A percentile compares a stretch with the other conserved stretches of the same genome.
These are phyloP conservation scores for Gnaphalium uliginosum DNA, from an alignment of 129 eudicot genomes.

Conservation along the genomic window DNA sequence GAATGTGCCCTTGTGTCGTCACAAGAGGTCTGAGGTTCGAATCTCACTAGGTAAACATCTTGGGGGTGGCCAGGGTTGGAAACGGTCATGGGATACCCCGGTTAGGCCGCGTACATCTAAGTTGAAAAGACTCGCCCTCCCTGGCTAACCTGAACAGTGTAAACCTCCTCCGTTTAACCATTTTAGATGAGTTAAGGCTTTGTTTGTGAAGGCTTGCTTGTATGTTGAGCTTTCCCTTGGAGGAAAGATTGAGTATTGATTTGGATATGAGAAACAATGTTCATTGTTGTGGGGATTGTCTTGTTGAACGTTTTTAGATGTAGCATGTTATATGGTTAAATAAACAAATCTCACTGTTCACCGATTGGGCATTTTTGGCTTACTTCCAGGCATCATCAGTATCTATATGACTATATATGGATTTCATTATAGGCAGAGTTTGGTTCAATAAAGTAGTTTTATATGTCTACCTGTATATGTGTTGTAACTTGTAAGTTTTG, in stretches of 20 bases:
- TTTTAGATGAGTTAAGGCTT: background rate
- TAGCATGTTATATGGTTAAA: background rate
- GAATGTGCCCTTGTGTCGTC: too few species aligned
- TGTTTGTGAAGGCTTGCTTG: slow-evolving; percentile 12
- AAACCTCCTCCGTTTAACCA: too few species aligned
- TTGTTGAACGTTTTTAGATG: background rate
- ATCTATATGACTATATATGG: background rate
- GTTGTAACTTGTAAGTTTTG: slow-evolving; percentile 19
- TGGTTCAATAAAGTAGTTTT: slow-evolving; percentile 32
- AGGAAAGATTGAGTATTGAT: too few species aligned
- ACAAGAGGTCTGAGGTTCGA: too few species aligned
- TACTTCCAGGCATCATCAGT: background rate
- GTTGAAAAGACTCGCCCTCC: too few species aligned
- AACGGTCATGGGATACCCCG: too few species aligned
- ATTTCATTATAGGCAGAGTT: slow-evolving; percentile 27
- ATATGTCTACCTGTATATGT: slow-evolving; percentile 10
- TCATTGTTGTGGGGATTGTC: too few species aligned
- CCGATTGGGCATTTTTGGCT: slow-evolving; percentile 1
- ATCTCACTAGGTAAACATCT: too few species aligned
- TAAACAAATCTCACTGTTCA: slow-evolving; percentile 3
- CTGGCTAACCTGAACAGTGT: too few species aligned
- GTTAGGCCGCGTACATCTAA: too few species aligned
- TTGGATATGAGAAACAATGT: too few species aligned
- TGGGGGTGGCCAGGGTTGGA: too few species aligned
- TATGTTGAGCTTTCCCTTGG: slow-evolving; percentile 3